Base-by-base conservation (phyloP, 2,329 filamentous ascomycete species). In the Apiospora saccharicola region DNA sequence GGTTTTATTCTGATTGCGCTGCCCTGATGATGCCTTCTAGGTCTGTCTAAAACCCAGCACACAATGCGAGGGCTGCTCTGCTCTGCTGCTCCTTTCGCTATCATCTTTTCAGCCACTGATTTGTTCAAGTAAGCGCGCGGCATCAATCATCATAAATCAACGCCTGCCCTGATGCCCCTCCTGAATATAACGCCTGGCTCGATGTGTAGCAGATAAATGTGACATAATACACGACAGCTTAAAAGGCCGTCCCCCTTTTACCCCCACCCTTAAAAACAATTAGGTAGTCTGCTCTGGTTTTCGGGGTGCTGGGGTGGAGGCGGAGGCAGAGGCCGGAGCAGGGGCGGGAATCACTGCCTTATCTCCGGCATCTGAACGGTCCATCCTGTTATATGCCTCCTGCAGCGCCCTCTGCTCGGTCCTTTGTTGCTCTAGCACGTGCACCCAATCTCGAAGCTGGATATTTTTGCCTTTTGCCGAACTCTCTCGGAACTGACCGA, bases 381-480 rank as follows among this genome's bases (percentile, higher is more conserved):
- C 89, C 75, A 91, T 79, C 73, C 81, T 82, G 72, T 85, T 77
- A 74, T 90, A 90, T 0, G 90, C 89, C 68, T 83, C 82, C 79
- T 93, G 90, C 68, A 94, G 80, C 34, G 90, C 88, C 79, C 85
- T 89, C 75, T 84, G 84, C 80, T 94, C 92, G 75, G 86, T 88
- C 1, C 93, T 92, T 79, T 97, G 94, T 69, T 91, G 86, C 81
- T 98, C 95, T 67, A 98, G 86, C 73, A 93, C 93, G 26, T 90
- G 86, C 22, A 97, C 86, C 85, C 95, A 91, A 81, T 98, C 96
- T 71, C 96, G 89, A 70, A 97, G 85, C 83, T 98, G 95, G 68
- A 98, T 94, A 37, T 92, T 91, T 76, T 88, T 89, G 44, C 94
- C 94, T 79, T 92, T 93, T 30, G 92, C 90, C 70, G 90, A 90